phyloP scores from a whole-genome alignment of 2,329 filamentous ascomycete species.

The Pseudodiploospora longispora region DNA sequence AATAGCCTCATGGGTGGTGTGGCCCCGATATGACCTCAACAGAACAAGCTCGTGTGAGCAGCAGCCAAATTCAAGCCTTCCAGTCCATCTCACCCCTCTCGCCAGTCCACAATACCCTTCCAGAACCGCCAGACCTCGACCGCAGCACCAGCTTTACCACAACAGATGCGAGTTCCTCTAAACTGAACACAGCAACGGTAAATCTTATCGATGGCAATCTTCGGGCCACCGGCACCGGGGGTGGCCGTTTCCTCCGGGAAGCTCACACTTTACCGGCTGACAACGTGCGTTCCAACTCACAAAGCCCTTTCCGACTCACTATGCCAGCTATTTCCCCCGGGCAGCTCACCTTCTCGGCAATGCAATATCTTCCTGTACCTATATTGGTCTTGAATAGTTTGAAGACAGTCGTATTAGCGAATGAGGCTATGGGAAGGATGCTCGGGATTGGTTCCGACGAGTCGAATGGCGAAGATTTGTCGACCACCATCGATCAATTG shows the following conservation, averaged over 20 bases:
- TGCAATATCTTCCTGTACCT: constrained; percentile 69
- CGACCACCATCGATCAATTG: constrained; percentile 48
- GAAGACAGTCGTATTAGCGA: constrained; percentile 66
- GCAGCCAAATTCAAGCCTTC: constrained; percentile 21
- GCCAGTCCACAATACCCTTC: constrained; percentile 14
- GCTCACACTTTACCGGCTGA: constrained; percentile 12
- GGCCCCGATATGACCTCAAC: constrained; percentile 24
- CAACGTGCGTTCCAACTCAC: constrained; percentile 25
- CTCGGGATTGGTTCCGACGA: constrained; percentile 47
- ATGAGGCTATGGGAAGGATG: constrained; percentile 66
- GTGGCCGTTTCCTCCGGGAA: constrained; percentile 29
- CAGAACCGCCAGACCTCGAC: constrained; percentile 9
- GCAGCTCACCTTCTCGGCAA: constrained; percentile 55
- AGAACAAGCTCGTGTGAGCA: constrained; percentile 21
- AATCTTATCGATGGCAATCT: constrained; percentile 17
- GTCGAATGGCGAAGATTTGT: constrained; percentile 30
- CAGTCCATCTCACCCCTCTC: constrained; percentile 14
- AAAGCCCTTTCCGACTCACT: constrained; percentile 29
- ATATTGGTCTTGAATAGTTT: constrained; percentile 58
- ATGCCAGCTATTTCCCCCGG: constrained; percentile 42
- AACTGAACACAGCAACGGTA: constrained; percentile 1
- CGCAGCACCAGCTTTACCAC: constrained; percentile 9
- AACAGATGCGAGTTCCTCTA: constrained; percentile 10
- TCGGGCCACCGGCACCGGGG: constrained; percentile 14
- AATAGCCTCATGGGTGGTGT: constrained; percentile 2